Percentiles rank a stretch among this genome's conserved stretches.
These are phyloP conservation scores for Neurospora cerealis DNA, from an alignment of 495 filamentous ascomycete genomes.

Conservation along the genomic window DNA sequence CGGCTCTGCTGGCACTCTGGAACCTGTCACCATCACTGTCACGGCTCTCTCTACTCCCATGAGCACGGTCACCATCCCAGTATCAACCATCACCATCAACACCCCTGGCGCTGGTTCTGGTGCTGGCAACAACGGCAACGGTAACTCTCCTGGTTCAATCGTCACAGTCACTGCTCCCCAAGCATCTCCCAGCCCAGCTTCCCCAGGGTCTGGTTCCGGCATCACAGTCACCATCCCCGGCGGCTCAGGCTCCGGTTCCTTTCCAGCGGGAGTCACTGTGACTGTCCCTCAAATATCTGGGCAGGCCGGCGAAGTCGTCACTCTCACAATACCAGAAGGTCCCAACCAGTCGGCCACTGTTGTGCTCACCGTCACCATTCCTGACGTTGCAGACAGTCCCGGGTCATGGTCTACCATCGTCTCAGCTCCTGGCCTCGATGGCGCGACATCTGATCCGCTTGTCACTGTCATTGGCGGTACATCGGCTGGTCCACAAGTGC, in stretches of 20 bases:
- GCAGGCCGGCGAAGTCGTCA: conserved; percentile 8
- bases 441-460: conserved; percentile 1
- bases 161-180: conserved; percentile 4
- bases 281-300: conserved; percentile 1
- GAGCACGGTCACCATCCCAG: conserved; percentile 14
- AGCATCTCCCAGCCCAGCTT: background rate
- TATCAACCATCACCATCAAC: conserved; percentile 11
- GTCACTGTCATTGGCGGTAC: conserved; percentile 10
- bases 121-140: background rate
- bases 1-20: conserved; percentile 5
- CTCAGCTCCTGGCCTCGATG: conserved; percentile 1
- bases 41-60: background rate
- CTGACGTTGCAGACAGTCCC: conserved; percentile 1
- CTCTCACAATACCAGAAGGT: conserved; percentile 18
- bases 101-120: background rate
- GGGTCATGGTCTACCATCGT: conserved; percentile 11
- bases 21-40: conserved; percentile 10
- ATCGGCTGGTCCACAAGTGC: background rate
- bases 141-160: background rate
- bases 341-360: conserved; percentile 11
- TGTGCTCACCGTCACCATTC: conserved; percentile 16
- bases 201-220: background rate
- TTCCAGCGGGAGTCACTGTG: conserved; percentile 3
- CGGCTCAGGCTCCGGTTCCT: background rate
- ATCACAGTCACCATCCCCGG: conserved; percentile 6